Base-by-base conservation (phyloP, 768 basidiomycete genomes). In the Russula griseocarnosa region DNA sequence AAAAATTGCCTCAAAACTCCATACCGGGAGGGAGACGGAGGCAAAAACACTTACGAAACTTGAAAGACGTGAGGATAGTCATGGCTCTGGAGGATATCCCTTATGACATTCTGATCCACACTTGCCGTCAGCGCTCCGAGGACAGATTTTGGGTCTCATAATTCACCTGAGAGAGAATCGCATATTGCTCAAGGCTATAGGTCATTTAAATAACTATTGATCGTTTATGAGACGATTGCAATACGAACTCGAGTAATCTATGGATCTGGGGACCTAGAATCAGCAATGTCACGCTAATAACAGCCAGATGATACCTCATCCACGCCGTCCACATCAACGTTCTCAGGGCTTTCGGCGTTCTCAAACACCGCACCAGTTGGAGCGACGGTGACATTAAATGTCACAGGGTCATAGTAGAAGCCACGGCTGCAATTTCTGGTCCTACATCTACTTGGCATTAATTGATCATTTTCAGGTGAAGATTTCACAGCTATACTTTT, bases 21-120 rank as follows among this genome's bases (percentile, higher is more conserved):
- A n/a, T 3, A 20, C 7, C 22, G n/a, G n/a, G 10, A 10, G 20
- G 14, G 24, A 22, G 10, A 32, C 1, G 13, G 3, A 9, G 26
- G 1, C 9, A 8, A 28, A 38, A 6, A 20, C 13, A 54, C 66
- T 32, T 55, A 68, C 67, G 67, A 68, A 13, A 67, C 58, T 20
- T 61, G 56, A 49, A 67, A 68, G 22, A 68, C 55, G 26, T 30
- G 65, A 20, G 44, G n/a, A 55, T 67, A 55, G 38, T 67, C 46
- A 49, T 61, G 42, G 26, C 58, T 66, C 42, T 62, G 55, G 42
- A 68, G 57, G 18, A 68, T 60, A 13, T 62, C 66, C 13, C 42
- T 42, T 18, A 59, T 44, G 22, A 66, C 14, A n/a, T 58, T 32
- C 62, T 66, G 26, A 13, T 46, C 20, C 28, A 32, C 42, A 10